Evolutionary conservation across 257 asterid genomes (phyloP).

Genomic region (Marsdenia floribunda): DNA sequence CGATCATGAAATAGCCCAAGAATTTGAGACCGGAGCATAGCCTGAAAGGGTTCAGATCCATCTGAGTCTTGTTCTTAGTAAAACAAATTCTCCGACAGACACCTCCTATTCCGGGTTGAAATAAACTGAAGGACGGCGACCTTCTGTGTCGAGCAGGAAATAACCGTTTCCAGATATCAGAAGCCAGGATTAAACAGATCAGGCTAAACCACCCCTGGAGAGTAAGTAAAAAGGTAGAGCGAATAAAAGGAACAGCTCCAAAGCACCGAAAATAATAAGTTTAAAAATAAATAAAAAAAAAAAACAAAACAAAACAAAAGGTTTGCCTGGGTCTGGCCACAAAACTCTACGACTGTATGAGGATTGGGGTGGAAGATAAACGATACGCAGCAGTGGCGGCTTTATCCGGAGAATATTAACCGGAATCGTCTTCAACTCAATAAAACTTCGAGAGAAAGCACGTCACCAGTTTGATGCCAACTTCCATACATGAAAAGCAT

Average conservation of each 20-base stretch:
- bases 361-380: background rate
- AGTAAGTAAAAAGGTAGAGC: background rate
- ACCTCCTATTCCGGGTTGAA: constrained; percentile 7
- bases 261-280: background rate
- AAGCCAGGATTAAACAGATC: constrained; percentile 22
- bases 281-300: background rate
- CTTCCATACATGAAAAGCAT: background rate
- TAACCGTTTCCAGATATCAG: constrained; percentile 27
- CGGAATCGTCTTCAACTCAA: background rate
- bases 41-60: constrained; percentile 69
- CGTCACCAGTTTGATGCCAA: background rate
- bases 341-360: background rate
- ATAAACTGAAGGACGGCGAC: background rate
- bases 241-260: background rate
- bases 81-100: background rate
- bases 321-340: background rate
- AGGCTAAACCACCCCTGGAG: background rate
- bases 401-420: background rate
- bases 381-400: background rate
- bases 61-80: background rate
- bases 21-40: constrained; percentile 65
- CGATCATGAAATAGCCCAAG: constrained; percentile 72
- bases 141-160: constrained; percentile 27
- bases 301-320: background rate
- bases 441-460: background rate